Percentiles rank a stretch among this genome's conserved stretches.
These are phyloP conservation scores for Botrytis porri DNA, from an alignment of 2,329 filamentous ascomycete genomes.

Conservation along the genomic window DNA sequence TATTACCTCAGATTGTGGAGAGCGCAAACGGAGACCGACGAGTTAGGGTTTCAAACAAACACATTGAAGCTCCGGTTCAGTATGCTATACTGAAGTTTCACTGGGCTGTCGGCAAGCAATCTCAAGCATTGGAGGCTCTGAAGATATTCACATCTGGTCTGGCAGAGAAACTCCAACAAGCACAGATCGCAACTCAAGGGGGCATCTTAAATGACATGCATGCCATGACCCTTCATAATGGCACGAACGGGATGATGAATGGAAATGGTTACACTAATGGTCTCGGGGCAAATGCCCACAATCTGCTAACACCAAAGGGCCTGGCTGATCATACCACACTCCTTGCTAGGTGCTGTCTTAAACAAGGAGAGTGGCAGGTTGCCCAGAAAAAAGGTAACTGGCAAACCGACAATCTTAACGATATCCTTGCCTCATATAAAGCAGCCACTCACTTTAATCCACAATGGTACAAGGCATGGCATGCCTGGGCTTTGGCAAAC, in stretches of 20 bases:
- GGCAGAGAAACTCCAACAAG: conserved; percentile 40
- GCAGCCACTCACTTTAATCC: conserved; percentile 92
- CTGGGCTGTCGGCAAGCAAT: conserved; percentile 79
- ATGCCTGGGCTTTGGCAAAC: conserved; percentile 96
- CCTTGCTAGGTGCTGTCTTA: conserved; percentile 91
- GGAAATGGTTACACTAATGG: conserved; percentile 39
- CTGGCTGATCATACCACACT: conserved; percentile 64
- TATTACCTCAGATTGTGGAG: conserved; percentile 50
- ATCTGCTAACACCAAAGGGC: conserved; percentile 41
- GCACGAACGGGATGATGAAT: conserved; percentile 42
- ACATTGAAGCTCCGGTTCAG: conserved; percentile 67
- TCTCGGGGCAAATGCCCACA: conserved; percentile 41
- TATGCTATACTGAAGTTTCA: conserved; percentile 98
- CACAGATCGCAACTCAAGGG: conserved; percentile 33
- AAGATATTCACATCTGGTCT: conserved; percentile 60
- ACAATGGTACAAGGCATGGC: conserved; percentile 98
- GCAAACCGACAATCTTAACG: conserved; percentile 80
- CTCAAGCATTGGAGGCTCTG: conserved; percentile 56
- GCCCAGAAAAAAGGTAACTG: conserved; percentile 82
- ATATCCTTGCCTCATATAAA: conserved; percentile 86
- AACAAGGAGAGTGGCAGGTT: conserved; percentile 95
- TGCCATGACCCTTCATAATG: conserved; percentile 39
- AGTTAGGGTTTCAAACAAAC: conserved; percentile 23
- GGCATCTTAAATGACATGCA: conserved; percentile 37
- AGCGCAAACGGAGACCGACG: conserved; percentile 27